phyloP scores from a whole-genome alignment of 805 yeast genomes.

The Pachysolen tannophilus region DNA sequence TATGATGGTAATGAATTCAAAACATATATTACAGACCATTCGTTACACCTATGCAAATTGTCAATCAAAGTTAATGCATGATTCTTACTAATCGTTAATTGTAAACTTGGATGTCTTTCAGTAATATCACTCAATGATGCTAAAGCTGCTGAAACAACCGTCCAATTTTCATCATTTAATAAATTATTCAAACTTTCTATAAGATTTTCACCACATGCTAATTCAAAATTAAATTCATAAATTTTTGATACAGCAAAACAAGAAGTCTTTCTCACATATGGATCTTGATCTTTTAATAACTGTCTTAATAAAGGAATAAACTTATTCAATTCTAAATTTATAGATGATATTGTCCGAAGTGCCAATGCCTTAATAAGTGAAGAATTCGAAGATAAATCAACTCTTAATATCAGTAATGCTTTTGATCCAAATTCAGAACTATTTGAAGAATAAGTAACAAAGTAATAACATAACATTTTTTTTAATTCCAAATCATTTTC shows the following conservation, averaged over 20 bases:
- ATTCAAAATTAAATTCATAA: conserved; percentile 44
- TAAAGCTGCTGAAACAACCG: conserved; percentile 65
- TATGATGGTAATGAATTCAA: conserved; percentile 57
- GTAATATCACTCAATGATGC: conserved; percentile 60
- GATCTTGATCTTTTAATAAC: conserved; percentile 37
- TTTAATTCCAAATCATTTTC: conserved; percentile 60
- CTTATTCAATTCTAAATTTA: conserved; percentile 34
- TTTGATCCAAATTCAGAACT: conserved; percentile 48
- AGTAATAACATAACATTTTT: conserved; percentile 60
- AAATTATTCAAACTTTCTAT: conserved; percentile 41
- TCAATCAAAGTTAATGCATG: conserved; percentile 37
- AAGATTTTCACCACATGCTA: conserved; percentile 35
- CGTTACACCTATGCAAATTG: conserved; percentile 36
- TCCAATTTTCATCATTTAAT: conserved; percentile 47
- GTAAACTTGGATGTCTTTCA: conserved; percentile 42
- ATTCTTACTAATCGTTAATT: conserved; percentile 42
- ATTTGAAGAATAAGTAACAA: conserved; percentile 50
- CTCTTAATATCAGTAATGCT: conserved; percentile 45
- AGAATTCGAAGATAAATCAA: conserved; percentile 33
- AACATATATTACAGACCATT: conserved; percentile 71
- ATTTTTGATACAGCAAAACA: conserved; percentile 62
- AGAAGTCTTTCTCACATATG: conserved; percentile 61
- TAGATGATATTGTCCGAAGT: conserved; percentile 52
- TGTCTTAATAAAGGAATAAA: conserved; percentile 24
- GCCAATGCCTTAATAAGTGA: conserved; percentile 52